phyloP scores from a whole-genome alignment of 2,329 filamentous ascomycete genomes.

The Arthrinium phaeospermum region DNA sequence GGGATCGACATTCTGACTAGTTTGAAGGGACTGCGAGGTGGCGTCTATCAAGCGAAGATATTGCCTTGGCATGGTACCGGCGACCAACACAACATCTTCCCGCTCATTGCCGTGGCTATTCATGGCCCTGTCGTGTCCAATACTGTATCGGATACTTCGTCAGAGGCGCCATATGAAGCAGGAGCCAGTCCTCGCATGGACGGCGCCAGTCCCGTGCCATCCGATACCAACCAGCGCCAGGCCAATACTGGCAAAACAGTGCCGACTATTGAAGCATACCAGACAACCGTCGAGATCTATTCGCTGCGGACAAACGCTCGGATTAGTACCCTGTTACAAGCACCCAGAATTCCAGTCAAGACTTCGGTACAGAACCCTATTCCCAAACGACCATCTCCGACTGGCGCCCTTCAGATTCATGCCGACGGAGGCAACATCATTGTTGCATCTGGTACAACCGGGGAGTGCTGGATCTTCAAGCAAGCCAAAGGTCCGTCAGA shows the following conservation, averaged over 20 bases:
- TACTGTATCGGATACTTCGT: constrained; percentile 40
- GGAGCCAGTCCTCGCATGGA: constrained; percentile 48
- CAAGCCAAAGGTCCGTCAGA: constrained; percentile 53
- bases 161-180: constrained; percentile 45
- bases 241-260: constrained; percentile 41
- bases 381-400: constrained; percentile 71
- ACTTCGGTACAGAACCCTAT: constrained; percentile 65
- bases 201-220: constrained; percentile 48
- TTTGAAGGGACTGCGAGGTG: constrained; percentile 78
- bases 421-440: constrained; percentile 74
- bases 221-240: constrained; percentile 46
- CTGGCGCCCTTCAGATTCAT: constrained; percentile 75
- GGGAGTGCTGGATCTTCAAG: constrained; percentile 82
- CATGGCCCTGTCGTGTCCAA: constrained; percentile 73
- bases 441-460: constrained; percentile 80
- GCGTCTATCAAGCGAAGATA: constrained; percentile 82
- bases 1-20: constrained; percentile 73
- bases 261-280: constrained; percentile 66
- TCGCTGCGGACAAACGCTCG: constrained; percentile 78
- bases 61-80: constrained; percentile 66
- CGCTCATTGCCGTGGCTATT: constrained; percentile 78
- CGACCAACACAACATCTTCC: constrained; percentile 60
- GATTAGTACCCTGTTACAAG: constrained; percentile 75
- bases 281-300: constrained; percentile 88
- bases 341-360: constrained; percentile 66